phyloP scores from a whole-genome alignment of 2,329 filamentous ascomycete species.

The Colletotrichum salicis region DNA sequence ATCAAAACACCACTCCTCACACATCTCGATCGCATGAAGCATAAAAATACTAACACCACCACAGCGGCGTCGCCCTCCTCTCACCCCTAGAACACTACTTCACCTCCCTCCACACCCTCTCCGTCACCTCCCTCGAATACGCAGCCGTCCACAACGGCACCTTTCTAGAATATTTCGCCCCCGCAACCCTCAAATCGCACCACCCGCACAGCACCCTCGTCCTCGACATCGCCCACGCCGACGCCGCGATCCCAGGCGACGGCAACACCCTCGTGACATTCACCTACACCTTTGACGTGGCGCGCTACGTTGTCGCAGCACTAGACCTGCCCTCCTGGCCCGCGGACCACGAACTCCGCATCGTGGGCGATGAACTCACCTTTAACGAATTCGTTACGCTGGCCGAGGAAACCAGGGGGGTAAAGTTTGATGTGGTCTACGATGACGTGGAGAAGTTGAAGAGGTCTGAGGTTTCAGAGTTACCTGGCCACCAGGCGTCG shows the following conservation, averaged over 20 bases:
- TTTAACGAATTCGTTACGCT: conserved; percentile 55
- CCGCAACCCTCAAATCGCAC: conserved; percentile 49
- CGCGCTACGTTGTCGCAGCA: conserved; percentile 53
- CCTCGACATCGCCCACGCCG: conserved; percentile 54
- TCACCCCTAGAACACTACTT: conserved; percentile 16
- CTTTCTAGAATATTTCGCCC: conserved; percentile 58
- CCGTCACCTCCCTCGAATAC: conserved; percentile 44
- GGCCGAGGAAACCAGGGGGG: conserved; percentile 48
- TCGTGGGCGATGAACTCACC: conserved; percentile 53
- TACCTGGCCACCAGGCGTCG: conserved; percentile 37
- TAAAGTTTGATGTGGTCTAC: conserved; percentile 47
- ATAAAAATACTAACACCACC: background rate
- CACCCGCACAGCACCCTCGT: conserved; percentile 51
- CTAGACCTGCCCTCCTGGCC: conserved; percentile 58
- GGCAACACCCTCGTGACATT: conserved; percentile 55
- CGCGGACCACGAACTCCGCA: conserved; percentile 40
- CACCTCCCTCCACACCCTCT: background rate
- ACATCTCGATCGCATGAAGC: too few species aligned
- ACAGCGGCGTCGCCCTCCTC: conserved; percentile 38
- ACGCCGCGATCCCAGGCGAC: conserved; percentile 59
- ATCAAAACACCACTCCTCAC: too few species aligned
- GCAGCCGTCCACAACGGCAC: conserved; percentile 53
- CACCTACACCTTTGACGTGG: conserved; percentile 61
- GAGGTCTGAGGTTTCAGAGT: conserved; percentile 45
- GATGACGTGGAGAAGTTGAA: conserved; percentile 46